Base-by-base conservation (phyloP, 805 yeast genomes). In the Spathaspora gorwiae region DNA sequence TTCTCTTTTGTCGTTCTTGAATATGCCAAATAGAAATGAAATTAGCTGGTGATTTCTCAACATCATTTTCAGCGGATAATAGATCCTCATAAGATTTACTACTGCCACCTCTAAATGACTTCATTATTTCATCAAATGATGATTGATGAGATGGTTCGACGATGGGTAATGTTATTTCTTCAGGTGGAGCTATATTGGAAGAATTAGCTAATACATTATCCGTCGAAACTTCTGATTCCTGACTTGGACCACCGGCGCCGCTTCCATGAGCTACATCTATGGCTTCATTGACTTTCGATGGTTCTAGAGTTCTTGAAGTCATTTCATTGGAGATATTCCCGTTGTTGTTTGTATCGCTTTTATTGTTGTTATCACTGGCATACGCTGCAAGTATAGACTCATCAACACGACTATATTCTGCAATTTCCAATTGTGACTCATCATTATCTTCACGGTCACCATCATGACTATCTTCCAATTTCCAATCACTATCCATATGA, bases 11-110 rank as follows among this genome's bases (percentile, higher is more conserved):
- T 33, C 51, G 55, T 24, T 67, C 65, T 47, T 70, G 76, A 1
- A 65, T 59, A 43, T 64, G 75, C 76, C 76, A 72, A 27, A 72
- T 72, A 3, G 73, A 62, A 26, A 70, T 56, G 50, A 62, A 72
- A 43, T 59, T 52, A n/a, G 26, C 15, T 7, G 50, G 43, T 1
- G 64, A 56, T 26, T 53, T 56, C 9, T 64, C 73, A 7, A 44
- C 53, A 37, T 70, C 75, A 45, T 67, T 57, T 40, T 71, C 75
- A 0, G 75, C 76, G 2, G 76, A 70, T 14, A 70, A 56, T 0
- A 66, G 60, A 40, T 68, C 70, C 48, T 71, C 76, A 47, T 55
- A 70, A 7, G 66, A 54, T 13, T 50, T 45, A 7, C 57, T 39
- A 12, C 48, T 40, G 8, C 59, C 55, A 9, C 32, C 32, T 29